phyloP scores from a whole-genome alignment of 768 basidiomycete species.

The Suillus ampliporus region DNA sequence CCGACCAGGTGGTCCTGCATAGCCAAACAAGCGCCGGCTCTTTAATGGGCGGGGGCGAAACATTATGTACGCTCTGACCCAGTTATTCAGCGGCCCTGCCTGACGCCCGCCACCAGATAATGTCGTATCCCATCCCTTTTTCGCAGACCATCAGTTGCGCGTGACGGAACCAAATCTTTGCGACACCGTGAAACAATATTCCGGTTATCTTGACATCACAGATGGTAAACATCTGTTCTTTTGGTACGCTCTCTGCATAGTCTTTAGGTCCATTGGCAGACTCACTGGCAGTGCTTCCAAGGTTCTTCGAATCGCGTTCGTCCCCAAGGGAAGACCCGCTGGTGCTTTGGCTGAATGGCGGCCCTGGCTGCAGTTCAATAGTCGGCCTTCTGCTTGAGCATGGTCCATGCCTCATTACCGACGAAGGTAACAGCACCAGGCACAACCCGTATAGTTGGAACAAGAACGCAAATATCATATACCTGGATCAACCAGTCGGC shows the following conservation, averaged over 20 bases:
- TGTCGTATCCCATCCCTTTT: neutral
- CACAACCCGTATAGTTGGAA: constrained; percentile 52
- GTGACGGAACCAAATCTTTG: constrained; percentile 51
- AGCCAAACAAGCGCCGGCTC: neutral
- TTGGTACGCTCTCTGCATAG: neutral
- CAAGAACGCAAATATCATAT: constrained; percentile 38
- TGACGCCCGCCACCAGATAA: neutral
- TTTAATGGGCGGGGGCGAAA: neutral
- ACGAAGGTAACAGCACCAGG: constrained; percentile 20
- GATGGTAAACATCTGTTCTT: constrained; percentile 51
- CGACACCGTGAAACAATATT: constrained; percentile 58
- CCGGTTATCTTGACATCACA: constrained; percentile 62
- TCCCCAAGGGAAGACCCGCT: constrained; percentile 33
- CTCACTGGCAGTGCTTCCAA: constrained; percentile 8
- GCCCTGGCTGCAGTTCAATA: constrained; percentile 39
- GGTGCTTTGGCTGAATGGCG: constrained; percentile 36
- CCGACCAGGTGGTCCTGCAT: neutral
- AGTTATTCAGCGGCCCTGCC: neutral
- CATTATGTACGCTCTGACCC: neutral
- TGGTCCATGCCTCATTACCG: constrained; percentile 30
- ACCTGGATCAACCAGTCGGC: constrained; percentile 42
- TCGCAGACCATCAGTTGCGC: constrained; percentile 27
- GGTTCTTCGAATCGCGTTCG: constrained; percentile 37
- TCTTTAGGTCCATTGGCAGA: neutral
- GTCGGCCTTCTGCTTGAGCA: constrained; percentile 31